Evolutionary conservation across 306 rosid genomes (phyloP).

Genomic region (Vigna unguiculata): DNA sequence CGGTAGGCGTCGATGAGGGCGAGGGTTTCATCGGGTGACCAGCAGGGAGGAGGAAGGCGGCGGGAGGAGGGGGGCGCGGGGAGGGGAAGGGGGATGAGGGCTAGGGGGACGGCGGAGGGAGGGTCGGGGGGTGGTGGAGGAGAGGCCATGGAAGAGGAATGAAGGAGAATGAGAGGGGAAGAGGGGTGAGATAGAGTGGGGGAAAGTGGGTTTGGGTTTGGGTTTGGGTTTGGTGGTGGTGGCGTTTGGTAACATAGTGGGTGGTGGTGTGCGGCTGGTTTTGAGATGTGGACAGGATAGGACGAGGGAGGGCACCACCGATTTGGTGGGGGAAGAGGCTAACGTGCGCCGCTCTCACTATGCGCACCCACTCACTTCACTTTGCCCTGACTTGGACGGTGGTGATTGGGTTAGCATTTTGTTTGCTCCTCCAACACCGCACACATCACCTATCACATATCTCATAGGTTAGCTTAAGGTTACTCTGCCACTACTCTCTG

Average conservation of each 20-base stretch:
- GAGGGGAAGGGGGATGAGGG: slow-evolving; percentile 48
- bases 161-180: neutral
- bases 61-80: slow-evolving; percentile 58
- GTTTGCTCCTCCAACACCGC: neutral
- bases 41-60: slow-evolving; percentile 95
- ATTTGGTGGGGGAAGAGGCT: slow-evolving; percentile 61
- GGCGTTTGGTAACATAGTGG: slow-evolving; percentile 59
- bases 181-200: neutral
- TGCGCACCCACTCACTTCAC: slow-evolving; percentile 36
- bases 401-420: slow-evolving; percentile 6
- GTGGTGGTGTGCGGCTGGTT: slow-evolving; percentile 69
- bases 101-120: slow-evolving; percentile 49
- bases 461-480: too few relatives aligned
- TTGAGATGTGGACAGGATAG: slow-evolving; percentile 75
- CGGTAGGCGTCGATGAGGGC: slow-evolving; percentile 92
- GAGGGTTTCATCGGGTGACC: slow-evolving; percentile 95
- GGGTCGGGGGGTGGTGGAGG: slow-evolving; percentile 56
- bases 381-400: neutral
- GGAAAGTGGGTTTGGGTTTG: neutral
- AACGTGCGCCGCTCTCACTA: slow-evolving; percentile 48
- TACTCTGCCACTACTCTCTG: too few relatives aligned
- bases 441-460: too few relatives aligned
- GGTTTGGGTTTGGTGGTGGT: slow-evolving; percentile 38
- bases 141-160: slow-evolving; percentile 53
- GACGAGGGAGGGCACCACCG: slow-evolving; percentile 85